A percentile compares a stretch with the other conserved stretches of the same genome.
Conservation (phyloP, 1,284 basidiomycete species). For the Ustilago curta region DNA sequence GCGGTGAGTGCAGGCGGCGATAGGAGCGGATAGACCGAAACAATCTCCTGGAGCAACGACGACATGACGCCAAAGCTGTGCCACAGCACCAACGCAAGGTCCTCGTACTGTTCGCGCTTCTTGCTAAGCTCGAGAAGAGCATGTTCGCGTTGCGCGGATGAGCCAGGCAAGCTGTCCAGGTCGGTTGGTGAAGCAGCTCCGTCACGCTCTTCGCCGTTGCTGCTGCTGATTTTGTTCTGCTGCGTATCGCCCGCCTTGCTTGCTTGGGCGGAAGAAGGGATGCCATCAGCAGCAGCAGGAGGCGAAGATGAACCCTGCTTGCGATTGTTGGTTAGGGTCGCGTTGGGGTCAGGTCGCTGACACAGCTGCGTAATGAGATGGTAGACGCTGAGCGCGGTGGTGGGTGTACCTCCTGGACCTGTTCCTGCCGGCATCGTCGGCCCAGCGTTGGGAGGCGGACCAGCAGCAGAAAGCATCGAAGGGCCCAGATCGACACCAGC, state of each 20-base stretch:
- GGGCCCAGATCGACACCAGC: slow-evolving; percentile 58
- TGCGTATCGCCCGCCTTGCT: slow-evolving; percentile 12
- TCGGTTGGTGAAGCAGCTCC: slow-evolving; percentile 23
- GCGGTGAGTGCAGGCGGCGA: slow-evolving; percentile 96
- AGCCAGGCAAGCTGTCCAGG: slow-evolving; percentile 56
- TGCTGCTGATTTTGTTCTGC: neutral
- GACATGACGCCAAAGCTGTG: slow-evolving; percentile 99
- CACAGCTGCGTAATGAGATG: slow-evolving; percentile 68
- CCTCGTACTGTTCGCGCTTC: slow-evolving; percentile 98
- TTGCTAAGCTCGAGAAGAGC: slow-evolving; percentile 88
- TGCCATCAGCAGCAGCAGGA: slow-evolving; percentile 11
- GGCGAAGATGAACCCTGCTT: slow-evolving; percentile 32
- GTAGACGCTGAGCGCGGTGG: slow-evolving; percentile 67
- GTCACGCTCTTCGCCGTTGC: slow-evolving; percentile 14
- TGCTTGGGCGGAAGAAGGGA: neutral
- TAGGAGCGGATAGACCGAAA: slow-evolving; percentile 95
- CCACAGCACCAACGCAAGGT: slow-evolving; percentile 96
- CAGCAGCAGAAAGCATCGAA: slow-evolving; percentile 62
- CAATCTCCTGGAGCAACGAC: slow-evolving; percentile 96
- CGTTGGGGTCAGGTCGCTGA: slow-evolving; percentile 62
- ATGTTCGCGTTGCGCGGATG: slow-evolving; percentile 63
- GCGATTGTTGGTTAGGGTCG: slow-evolving; percentile 6
- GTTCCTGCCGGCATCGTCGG: slow-evolving; percentile 60
- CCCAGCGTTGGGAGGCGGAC: slow-evolving; percentile 57
- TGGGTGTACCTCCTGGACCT: slow-evolving; percentile 61